Evolutionary conservation across 495 filamentous ascomycete genomes (phyloP).

Genomic region (Penicillium psychrofluorescens): DNA sequence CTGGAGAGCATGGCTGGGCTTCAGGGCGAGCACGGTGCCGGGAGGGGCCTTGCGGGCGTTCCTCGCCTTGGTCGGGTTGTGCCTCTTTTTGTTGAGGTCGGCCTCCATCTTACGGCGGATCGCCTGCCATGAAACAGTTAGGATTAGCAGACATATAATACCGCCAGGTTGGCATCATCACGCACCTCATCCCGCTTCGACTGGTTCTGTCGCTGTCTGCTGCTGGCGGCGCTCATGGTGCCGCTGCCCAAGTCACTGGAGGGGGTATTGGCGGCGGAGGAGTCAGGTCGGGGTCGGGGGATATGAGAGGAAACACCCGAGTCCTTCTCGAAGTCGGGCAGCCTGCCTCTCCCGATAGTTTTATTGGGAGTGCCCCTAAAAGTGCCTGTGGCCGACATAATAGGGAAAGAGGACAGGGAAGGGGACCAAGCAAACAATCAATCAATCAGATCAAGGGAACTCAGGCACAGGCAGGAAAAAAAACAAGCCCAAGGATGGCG

Average conservation of each 20-base stretch:
- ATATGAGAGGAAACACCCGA: conserved; percentile 65
- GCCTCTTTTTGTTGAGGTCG: conserved; percentile 96
- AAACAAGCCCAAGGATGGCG: no score
- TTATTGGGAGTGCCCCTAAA: conserved; percentile 40
- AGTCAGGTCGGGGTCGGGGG: conserved; percentile 74
- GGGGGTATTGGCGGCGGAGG: conserved; percentile 52
- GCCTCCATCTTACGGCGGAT: conserved; percentile 95
- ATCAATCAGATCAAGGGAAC: conserved; percentile 7
- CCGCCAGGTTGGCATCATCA: not conserved
- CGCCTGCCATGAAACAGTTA: conserved; percentile 48
- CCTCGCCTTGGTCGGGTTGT: conserved; percentile 64
- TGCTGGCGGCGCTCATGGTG: conserved; percentile 66
- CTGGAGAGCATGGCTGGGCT: conserved; percentile 90
- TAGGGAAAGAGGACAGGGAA: conserved; percentile 11
- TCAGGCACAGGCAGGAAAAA: no score
- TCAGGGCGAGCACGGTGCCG: conserved; percentile 89
- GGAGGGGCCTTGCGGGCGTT: conserved; percentile 89
- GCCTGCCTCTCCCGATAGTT: conserved; percentile 53
- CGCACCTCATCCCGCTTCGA: conserved; percentile 96
- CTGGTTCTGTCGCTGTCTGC: conserved; percentile 84
- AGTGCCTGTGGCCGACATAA: conserved; percentile 55
- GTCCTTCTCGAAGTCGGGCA: conserved; percentile 62
- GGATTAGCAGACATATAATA: no score
- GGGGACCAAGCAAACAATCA: conserved; percentile 10
- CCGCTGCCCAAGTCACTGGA: conserved; percentile 40